phyloP scores from a whole-genome alignment of 768 basidiomycete species.

The Inosperma sp. region DNA sequence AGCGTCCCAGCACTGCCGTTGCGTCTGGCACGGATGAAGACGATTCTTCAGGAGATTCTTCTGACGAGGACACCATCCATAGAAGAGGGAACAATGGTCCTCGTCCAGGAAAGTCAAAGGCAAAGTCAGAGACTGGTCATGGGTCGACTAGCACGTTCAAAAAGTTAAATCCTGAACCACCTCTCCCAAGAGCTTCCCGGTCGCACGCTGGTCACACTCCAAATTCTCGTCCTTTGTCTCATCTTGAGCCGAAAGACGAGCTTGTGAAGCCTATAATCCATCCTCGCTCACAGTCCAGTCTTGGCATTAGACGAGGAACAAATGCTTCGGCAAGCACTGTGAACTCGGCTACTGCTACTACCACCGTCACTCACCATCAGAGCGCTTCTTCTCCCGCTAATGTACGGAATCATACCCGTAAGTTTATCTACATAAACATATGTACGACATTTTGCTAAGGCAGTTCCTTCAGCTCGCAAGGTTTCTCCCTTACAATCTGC shows the following conservation, averaged over 20 bases:
- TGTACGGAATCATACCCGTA: conserved; percentile 28
- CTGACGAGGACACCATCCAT: conserved; percentile 21
- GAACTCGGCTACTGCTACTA: conserved; percentile 46
- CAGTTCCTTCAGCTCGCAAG: conserved; percentile 3
- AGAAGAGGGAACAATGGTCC: conserved; percentile 12
- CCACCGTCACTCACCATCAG: conserved; percentile 37
- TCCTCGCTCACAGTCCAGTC: conserved; percentile 33
- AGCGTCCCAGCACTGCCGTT: conserved; percentile 22
- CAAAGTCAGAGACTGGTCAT: conserved; percentile 42
- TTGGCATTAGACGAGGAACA: conserved; percentile 40
- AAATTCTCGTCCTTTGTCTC: conserved; percentile 10
- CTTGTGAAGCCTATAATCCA: conserved; percentile 12
- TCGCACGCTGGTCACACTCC: conserved; percentile 29
- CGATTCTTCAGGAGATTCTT: conserved; percentile 25
- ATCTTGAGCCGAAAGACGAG: conserved; percentile 8
- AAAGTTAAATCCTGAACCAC: conserved; percentile 14
- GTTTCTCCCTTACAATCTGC: neutral
- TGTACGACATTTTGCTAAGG: neutral
- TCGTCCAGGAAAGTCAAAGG: conserved; percentile 22
- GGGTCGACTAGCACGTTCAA: conserved; percentile 19
- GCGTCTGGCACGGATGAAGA: conserved; percentile 30
- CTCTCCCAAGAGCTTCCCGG: conserved; percentile 20
- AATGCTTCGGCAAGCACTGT: conserved; percentile 58
- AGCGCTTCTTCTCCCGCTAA: conserved; percentile 35
- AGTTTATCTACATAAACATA: conserved; percentile 12